These are phyloP conservation scores for Linnemannia schmuckeri DNA, from an alignment of 192 early-diverging fungal species.

Conservation along the genomic window DNA sequence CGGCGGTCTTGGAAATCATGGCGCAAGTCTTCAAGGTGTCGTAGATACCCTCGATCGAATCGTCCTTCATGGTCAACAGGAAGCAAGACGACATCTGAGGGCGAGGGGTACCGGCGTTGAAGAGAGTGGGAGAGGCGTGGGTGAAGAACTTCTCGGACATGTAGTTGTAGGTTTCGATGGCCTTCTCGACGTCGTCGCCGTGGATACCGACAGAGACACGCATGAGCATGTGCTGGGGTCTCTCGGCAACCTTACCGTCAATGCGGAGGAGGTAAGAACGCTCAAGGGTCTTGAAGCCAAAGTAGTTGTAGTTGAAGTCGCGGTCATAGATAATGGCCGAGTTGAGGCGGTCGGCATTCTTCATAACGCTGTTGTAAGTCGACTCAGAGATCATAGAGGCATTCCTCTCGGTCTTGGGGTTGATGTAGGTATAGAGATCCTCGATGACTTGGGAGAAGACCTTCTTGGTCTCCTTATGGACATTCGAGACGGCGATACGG, in stretches of 20 bases:
- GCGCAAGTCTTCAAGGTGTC: conserved; percentile 98
- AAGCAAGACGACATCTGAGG: conserved; percentile 98
- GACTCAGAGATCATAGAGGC: conserved; percentile 93
- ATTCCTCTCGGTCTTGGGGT: conserved; percentile 90
- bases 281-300: conserved; percentile 99
- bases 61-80: conserved; percentile 95
- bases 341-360: conserved; percentile 87
- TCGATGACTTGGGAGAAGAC: conserved; percentile 88
- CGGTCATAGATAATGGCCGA: conserved; percentile 98
- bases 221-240: conserved; percentile 99
- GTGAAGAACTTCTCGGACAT: conserved; percentile 97
- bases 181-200: conserved; percentile 90
- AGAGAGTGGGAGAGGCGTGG: conserved; percentile 96
- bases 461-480: conserved; percentile 91
- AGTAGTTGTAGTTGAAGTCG: conserved; percentile 98
- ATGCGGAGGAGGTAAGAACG: conserved; percentile 94
- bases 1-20: conserved; percentile 98
- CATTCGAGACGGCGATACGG: conserved; percentile 96
- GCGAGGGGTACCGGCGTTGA: conserved; percentile 97
- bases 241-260: conserved; percentile 88
- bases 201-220: conserved; percentile 98
- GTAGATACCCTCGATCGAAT: conserved; percentile 98
- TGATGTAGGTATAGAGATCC: conserved; percentile 87
- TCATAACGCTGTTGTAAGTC: conserved; percentile 75
- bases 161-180: conserved; percentile 94